Evolutionary conservation across 305 asterid species (phyloP), one percentile per base, ranked within the genome.

Genomic region (Solanum hybrid): DNA sequence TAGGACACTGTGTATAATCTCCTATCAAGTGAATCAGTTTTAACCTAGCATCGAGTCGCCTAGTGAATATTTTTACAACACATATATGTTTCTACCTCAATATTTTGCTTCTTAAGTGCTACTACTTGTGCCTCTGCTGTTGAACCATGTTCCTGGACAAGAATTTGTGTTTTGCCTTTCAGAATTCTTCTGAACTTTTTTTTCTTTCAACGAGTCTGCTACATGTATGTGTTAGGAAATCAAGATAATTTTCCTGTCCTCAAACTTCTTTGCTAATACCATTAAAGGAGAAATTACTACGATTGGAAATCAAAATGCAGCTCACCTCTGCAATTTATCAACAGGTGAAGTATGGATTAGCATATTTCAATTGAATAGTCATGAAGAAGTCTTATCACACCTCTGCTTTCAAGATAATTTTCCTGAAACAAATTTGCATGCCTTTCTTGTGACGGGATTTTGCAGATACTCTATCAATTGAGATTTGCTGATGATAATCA

Each of bases 141-240:
- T 84, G 71, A 84, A 17, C 87, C 87, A 84, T 82, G 87, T n/a
- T 36, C 73, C 73, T 82, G 87, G 87, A 82, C 11, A 45, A 45
- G 29, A 19, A 84, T 45, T 29, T 51, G 11, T 45, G 71, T 84
- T 84, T 42, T 84, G 73, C 87, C 66, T 84, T 3, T 84, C 73
- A 5, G 73, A 31, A 10, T 45, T 45, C 38, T 84, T 29, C 73
- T 84, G 35, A 45, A 29, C 87, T 84, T 69, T 66, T 29, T 82
- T 27, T 6, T 82, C 27, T 17, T 45, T 84, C 22, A 9, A 45
- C 6, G 24, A 80, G 40, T 82, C 29, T 82, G 27, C 6, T 17
- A 82, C 40, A 29, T 82, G 73, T 45, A 29, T 82, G 40, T 82
- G 64, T 27, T 81, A 60, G 71, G 71, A 60, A 60, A 60, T 27